phyloP scores from a whole-genome alignment of 163 green algal species.

The Chlamydomonas reinhardtii region DNA sequence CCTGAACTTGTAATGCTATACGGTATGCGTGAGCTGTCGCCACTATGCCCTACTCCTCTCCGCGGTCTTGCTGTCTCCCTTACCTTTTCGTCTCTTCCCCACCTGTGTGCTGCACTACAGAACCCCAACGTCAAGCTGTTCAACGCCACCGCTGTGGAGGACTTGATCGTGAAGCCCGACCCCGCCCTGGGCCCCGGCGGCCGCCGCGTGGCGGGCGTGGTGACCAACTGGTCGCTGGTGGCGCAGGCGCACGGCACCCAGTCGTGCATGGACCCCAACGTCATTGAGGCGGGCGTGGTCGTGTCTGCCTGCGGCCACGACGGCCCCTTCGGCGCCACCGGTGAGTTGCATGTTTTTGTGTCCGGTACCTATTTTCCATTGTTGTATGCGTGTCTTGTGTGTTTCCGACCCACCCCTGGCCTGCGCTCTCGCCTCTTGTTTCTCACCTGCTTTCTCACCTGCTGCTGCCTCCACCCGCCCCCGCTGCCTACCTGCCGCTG shows the following conservation, averaged over 20 bases:
- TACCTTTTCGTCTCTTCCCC: no score
- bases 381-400: neutral
- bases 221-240: slow-evolving; percentile 99
- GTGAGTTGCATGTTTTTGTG: slow-evolving; percentile 31
- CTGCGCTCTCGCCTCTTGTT: no score
- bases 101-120: no score
- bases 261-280: slow-evolving; percentile 98
- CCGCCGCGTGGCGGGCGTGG: slow-evolving; percentile 75
- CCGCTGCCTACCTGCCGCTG: neutral
- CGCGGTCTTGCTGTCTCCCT: no score
- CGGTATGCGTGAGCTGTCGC: no score
- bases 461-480: no score
- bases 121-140: slow-evolving; percentile 97
- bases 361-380: no score
- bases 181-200: slow-evolving; percentile 46
- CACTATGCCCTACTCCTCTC: no score
- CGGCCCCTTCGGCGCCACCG: slow-evolving; percentile 92
- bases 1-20: no score
- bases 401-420: no score
- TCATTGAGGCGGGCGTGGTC: slow-evolving; percentile 90
- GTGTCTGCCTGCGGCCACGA: slow-evolving; percentile 96
- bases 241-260: slow-evolving; percentile 95
- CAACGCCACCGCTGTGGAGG: slow-evolving; percentile 95
- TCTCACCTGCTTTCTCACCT: no score
- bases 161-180: slow-evolving; percentile 92